Conservation (phyloP, 2,329 filamentous ascomycete species). For the Aspergillus aculeatus region DNA sequence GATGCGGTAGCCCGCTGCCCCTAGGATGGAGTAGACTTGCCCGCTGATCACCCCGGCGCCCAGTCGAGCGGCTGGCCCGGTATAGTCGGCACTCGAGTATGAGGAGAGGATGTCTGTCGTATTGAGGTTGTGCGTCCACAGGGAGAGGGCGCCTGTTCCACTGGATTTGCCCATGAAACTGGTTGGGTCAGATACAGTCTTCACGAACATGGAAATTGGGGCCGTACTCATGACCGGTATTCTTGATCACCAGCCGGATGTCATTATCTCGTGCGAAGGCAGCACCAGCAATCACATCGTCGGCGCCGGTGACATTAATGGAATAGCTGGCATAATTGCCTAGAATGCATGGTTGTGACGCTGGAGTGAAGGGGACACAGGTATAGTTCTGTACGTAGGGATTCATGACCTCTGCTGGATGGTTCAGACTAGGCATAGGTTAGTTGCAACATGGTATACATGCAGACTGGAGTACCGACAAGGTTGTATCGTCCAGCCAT, state of each 20-base stretch:
- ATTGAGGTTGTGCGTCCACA: conserved; percentile 32
- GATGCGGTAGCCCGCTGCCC: conserved; percentile 49
- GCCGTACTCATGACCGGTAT: conserved; percentile 46
- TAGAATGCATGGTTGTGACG: too few relatives aligned
- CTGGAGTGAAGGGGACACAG: conserved; percentile 4
- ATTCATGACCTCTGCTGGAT: conserved; percentile 9
- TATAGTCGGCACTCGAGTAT: conserved; percentile 46
- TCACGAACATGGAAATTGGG: too few relatives aligned
- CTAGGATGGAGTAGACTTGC: conserved; percentile 50
- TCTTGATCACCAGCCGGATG: conserved; percentile 37
- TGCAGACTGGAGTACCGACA: too few relatives aligned
- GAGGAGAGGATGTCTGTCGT: conserved; percentile 26
- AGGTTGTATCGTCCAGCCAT: too few relatives aligned
- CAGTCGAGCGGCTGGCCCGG: conserved; percentile 53
- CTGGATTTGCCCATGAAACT: conserved; percentile 45
- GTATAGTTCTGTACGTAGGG: conserved; percentile 30
- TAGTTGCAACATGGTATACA: too few relatives aligned
- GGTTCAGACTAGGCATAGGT: too few relatives aligned
- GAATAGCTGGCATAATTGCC: conserved; percentile 10
- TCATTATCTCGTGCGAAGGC: conserved; percentile 16
- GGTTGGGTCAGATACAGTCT: too few relatives aligned
- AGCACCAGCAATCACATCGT: conserved; percentile 7
- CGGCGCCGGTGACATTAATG: conserved; percentile 12
- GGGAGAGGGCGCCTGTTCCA: conserved; percentile 50
- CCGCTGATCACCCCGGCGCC: conserved; percentile 49